Evolutionary conservation across 352 stramenopile species (phyloP), one percentile per base, ranked within the genome.

Genomic region (Pythium coloratum): DNA sequence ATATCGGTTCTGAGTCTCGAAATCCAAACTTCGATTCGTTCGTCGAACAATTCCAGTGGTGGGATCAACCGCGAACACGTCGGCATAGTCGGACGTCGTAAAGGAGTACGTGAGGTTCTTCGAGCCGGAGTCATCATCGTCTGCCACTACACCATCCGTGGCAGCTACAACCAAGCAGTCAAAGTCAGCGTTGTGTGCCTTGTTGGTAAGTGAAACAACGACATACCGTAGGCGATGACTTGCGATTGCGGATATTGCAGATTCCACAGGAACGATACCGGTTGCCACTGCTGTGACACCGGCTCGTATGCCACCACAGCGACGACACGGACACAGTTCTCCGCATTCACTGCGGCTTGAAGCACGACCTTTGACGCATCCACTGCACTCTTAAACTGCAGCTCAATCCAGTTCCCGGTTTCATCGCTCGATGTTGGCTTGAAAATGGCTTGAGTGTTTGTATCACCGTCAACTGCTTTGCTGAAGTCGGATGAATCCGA

Each of bases 281-380:
- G 55, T 0, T 59, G 26, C 68, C 68, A 76, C 28, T 56, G 20
- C 24, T 70, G 62, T 6, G 36, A 50, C 7, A 13, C 14, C 7
- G 56, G 16, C 20, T 76, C 68, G 33, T 64, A 78, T 0, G 54
- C 59, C 1, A 66, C 9, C 1, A 78, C 40, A 0, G 53, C 63
- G 6, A 51, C 47, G 6, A 56, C 55, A 24, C 28, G 44, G 12
- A 78, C 47, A 47, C 68, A 73, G 20, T 73, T 73, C 10, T 54
- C 63, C 9, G n/a, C n/a, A 20, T n/a, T 66, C 9, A 51, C 28
- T 24, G 64, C 57, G 2, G 72, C 74, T 20, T 67, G 63, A 10
- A 78, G 0, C 16, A 73, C 49, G 13, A 78, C 61, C 50, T 76
- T 76, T 0, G 72, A 73, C 3, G 64, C 72, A 30, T 78, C 72